Base-by-base conservation (phyloP, 2,329 filamentous ascomycete genomes). In the Ceratocystis huliohia region DNA sequence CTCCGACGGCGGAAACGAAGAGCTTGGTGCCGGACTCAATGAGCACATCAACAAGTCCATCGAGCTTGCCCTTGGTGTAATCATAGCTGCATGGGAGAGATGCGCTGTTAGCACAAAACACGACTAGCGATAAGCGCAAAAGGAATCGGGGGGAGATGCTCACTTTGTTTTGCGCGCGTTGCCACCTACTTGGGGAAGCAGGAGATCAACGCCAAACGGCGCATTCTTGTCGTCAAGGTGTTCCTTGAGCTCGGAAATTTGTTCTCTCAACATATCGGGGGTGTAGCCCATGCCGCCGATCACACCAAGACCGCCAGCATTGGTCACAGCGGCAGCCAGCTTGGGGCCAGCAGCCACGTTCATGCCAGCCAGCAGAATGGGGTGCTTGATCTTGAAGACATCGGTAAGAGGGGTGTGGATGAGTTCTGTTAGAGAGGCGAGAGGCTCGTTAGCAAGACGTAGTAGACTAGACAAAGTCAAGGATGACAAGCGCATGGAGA, bases 41-140 rank as follows among this genome's bases (percentile, higher is more conserved):
- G 78, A 96, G 87, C 74, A 96, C 91, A 75, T 91, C 87, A 75
- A 96, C 78, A 67, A 99, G 85, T 76, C 93, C 89, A 76, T 89
- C 82, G 69, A 99, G 89, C 81, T 97, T 97, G 76, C 94, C 94
- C 82, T 99, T 97, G 74, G 94, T 99, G 82, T 99, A 99, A 79
- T 99, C 94, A 79, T 97, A 96, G 85, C 93, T 96, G 73, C 6
- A n/a, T 17, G 41, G 62, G 22, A 46, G 68, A 65, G 64, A 65
- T 66, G 64, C 61, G 71, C 70, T 5, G 53, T 65, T 33, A 65
- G 65, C 33, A 20, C 22, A 45, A 25, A 1, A 28, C n/a, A 30
- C 41, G 64, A 33, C 17, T 15, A 4, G 48, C 17, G 25, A 1
- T 7, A 28, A 28, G 33, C 66, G 13, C 28, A n/a, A 17, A 5